A percentile compares a stretch with the other conserved stretches of the same genome.
These are phyloP conservation scores for Kuraishia ogatae DNA, from an alignment of 805 yeast genomes.

Conservation along the genomic window DNA sequence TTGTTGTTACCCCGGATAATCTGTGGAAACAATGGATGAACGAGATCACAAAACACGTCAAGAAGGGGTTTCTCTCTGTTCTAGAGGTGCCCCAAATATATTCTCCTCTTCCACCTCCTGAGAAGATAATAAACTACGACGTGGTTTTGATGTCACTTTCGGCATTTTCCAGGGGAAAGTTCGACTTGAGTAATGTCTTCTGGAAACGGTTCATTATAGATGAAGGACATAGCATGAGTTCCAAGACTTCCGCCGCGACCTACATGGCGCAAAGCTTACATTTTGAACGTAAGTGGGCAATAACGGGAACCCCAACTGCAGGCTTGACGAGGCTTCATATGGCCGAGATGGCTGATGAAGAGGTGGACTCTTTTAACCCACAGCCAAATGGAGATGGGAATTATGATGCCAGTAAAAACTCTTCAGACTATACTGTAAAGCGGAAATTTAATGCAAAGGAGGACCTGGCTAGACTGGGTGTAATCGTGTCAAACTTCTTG, in stretches of 20 bases:
- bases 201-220: constrained; percentile 72
- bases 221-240: constrained; percentile 62
- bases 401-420: constrained; percentile 7
- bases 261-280: constrained; percentile 35
- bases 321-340: constrained; percentile 55
- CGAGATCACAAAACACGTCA: constrained; percentile 50
- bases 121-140: constrained; percentile 35
- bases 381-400: background rate
- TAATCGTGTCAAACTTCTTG: constrained; percentile 41
- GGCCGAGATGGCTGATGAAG: constrained; percentile 21
- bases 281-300: constrained; percentile 65
- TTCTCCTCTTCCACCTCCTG: constrained; percentile 20
- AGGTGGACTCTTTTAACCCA: background rate
- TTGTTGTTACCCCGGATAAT: constrained; percentile 60
- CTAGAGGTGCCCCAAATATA: constrained; percentile 16
- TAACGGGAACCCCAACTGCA: constrained; percentile 69
- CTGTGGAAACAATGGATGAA: constrained; percentile 55
- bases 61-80: constrained; percentile 26
- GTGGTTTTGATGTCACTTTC: constrained; percentile 41
- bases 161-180: constrained; percentile 33
- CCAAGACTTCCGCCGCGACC: constrained; percentile 41
- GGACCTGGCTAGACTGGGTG: constrained; percentile 47
- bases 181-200: constrained; percentile 30
- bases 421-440: constrained; percentile 34
- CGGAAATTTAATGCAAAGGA: constrained; percentile 40